These are phyloP conservation scores for Zymoseptoria brevis DNA, from an alignment of 2,329 filamentous ascomycete species.

Conservation along the genomic window DNA sequence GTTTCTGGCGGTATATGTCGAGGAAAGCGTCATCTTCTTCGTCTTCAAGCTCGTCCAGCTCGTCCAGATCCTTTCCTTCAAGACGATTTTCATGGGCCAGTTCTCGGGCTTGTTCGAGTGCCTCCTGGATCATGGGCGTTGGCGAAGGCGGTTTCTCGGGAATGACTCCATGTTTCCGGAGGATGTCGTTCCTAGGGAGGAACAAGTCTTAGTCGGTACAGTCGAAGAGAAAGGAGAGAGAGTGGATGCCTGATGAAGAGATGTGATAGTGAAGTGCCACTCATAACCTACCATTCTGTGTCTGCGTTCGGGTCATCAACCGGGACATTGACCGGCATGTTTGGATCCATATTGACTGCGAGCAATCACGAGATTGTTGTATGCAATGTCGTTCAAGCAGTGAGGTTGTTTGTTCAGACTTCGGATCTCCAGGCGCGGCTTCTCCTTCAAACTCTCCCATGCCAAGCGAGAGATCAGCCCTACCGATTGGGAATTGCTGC, in stretches of 20 bases:
- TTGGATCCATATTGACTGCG: conserved; percentile 20
- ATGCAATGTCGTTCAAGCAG: neutral
- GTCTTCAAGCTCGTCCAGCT: conserved; percentile 88
- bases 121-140: conserved; percentile 93
- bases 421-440: neutral
- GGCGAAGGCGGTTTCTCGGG: conserved; percentile 96
- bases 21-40: conserved; percentile 91
- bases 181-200: conserved; percentile 80
- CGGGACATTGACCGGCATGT: conserved; percentile 64
- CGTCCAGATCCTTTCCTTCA: conserved; percentile 89
- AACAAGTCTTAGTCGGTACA: conserved; percentile 3
- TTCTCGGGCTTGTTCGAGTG: conserved; percentile 71
- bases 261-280: conserved; percentile 4
- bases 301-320: conserved; percentile 94
- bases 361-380: neutral
- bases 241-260: conserved; percentile 4
- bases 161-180: conserved; percentile 91
- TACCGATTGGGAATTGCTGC: neutral
- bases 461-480: neutral
- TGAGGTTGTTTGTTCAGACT: neutral
- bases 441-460: neutral
- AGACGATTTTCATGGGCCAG: conserved; percentile 86
- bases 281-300: conserved; percentile 76
- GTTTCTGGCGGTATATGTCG: conserved; percentile 77
- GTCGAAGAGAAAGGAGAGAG: neutral